A percentile compares a stretch with the other conserved stretches of the same genome.
These are phyloP conservation scores for Pyrenochaeta sp. DNA, from an alignment of 2,329 filamentous ascomycete genomes.

Conservation along the genomic window DNA sequence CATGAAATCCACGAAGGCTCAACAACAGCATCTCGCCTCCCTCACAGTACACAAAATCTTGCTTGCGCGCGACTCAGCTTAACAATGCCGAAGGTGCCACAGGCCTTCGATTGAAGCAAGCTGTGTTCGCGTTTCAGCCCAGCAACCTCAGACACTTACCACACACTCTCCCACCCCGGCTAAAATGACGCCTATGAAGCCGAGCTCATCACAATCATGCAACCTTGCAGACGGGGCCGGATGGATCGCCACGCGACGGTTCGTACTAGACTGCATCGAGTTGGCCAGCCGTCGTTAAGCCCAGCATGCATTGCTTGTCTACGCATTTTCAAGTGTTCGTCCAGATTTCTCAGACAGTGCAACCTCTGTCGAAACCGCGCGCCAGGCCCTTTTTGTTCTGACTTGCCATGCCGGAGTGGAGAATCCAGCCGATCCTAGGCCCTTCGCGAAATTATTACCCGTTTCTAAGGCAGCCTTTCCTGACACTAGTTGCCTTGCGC, in stretches of 20 bases:
- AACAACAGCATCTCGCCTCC: too few species aligned
- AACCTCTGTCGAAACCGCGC: slow-evolving; percentile 6
- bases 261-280: slow-evolving; percentile 1
- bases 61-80: too few species aligned
- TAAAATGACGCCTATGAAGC: slow-evolving; percentile 14
- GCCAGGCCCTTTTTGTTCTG: slow-evolving; percentile 1
- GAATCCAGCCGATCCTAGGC: slow-evolving; percentile 7
- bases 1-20: too few species aligned
- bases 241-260: slow-evolving; percentile 3
- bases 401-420: slow-evolving; percentile 8
- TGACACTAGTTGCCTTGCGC: slow-evolving; percentile 1
- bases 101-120: too few species aligned
- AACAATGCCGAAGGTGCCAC: too few species aligned
- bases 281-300: slow-evolving; percentile 7
- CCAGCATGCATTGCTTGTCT: slow-evolving; percentile 9
- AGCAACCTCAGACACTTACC: slow-evolving; percentile 28
- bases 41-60: too few species aligned
- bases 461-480: slow-evolving; percentile 16
- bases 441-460: slow-evolving; percentile 9
- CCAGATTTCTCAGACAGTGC: slow-evolving; percentile 7
- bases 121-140: slow-evolving; percentile 39
- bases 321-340: slow-evolving; percentile 5
- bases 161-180: slow-evolving; percentile 14
- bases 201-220: slow-evolving; percentile 21
- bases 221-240: slow-evolving; percentile 5